A percentile compares a stretch with the other conserved stretches of the same genome.
Conservation (phyloP, 2,329 filamentous ascomycete genomes). For the Verticillium alfalfae region DNA sequence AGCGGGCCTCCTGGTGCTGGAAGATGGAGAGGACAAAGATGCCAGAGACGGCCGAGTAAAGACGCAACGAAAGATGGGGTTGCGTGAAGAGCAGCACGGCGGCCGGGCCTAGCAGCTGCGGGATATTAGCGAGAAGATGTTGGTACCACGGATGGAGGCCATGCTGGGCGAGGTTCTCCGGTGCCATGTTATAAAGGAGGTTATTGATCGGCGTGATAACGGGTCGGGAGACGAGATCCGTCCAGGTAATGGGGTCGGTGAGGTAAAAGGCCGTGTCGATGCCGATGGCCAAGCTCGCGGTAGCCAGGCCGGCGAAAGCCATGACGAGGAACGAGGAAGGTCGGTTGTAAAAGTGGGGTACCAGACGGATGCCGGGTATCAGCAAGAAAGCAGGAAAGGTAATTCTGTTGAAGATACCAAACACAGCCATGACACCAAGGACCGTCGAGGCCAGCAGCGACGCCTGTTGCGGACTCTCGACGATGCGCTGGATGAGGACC, state of each 20-base stretch:
- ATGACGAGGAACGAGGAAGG: constrained; percentile 59
- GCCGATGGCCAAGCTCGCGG: constrained; percentile 66
- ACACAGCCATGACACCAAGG: constrained; percentile 74
- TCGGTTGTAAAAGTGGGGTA: constrained; percentile 76
- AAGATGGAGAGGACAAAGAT: constrained; percentile 66
- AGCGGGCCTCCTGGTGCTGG: constrained; percentile 75
- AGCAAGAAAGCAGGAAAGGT: constrained; percentile 93
- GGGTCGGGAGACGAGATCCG: constrained; percentile 57
- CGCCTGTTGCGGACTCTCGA: constrained; percentile 69
- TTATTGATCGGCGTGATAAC: constrained; percentile 76
- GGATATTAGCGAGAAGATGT: constrained; percentile 65
- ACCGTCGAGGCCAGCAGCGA: constrained; percentile 71
- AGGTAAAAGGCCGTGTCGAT: constrained; percentile 84
- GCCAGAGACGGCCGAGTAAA: constrained; percentile 71
- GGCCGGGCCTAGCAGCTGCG: constrained; percentile 67
- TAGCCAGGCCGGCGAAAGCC: constrained; percentile 58
- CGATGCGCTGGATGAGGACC: constrained; percentile 83
- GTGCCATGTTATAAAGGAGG: constrained; percentile 66
- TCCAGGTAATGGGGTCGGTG: constrained; percentile 56
- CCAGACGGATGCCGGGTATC: constrained; percentile 73
- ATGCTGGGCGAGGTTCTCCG: constrained; percentile 67
- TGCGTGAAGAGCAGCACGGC: constrained; percentile 53
- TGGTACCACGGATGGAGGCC: constrained; percentile 77
- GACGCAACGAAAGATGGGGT: constrained; percentile 53
- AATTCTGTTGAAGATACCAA: constrained; percentile 92